Base-by-base conservation (phyloP, 164 flowering plant genomes). In the Annona cherimola region DNA sequence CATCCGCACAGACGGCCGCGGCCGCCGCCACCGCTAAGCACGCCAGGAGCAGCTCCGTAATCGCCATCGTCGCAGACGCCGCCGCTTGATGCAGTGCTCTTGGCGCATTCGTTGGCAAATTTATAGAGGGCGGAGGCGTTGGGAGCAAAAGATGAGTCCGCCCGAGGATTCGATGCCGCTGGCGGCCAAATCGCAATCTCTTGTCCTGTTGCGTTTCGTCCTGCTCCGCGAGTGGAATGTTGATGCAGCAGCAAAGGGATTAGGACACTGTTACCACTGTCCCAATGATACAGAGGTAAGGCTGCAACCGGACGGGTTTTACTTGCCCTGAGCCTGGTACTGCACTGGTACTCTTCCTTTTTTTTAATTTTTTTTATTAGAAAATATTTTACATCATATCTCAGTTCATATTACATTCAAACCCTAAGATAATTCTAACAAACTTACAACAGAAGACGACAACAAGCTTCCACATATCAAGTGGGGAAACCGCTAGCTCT, bases 1-100 rank as follows among this genome's bases (percentile, higher is more conserved):
- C 79, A 40, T 84, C 82, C 55, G 43, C 80, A 41, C 64, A 35
- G 5, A 45, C 20, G 18, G 61, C 9, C 4, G 9, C 63, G 39
- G 71, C 20, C 63, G 69, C 50, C 43, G 70, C 41, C 18, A 71
- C 2, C 35, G 35, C 35, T 26, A 26, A 26, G 35, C 35, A 26
- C 35, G 35, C 35, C 54, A 74, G 71, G 39, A 71, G 43, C 43
- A 79, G 0, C 59, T 20, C 35, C 12, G 55, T 3, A 59, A 57
- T 40, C 71, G 76, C 71, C 79, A 76, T 79, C 7, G 45, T 14
- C 26, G 9, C 42, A 26, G 45, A 40, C 26, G 9, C 42, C 35
- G 18, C 43, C 26, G 41, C 4, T 16, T 11, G 67, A 42, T 14
- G 3, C 6, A 3, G 44, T 40, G 43, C 6, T 4, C 41, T 41